Conservation (phyloP, 108 stramenopile species). For the Cyclotella baltica region DNA sequence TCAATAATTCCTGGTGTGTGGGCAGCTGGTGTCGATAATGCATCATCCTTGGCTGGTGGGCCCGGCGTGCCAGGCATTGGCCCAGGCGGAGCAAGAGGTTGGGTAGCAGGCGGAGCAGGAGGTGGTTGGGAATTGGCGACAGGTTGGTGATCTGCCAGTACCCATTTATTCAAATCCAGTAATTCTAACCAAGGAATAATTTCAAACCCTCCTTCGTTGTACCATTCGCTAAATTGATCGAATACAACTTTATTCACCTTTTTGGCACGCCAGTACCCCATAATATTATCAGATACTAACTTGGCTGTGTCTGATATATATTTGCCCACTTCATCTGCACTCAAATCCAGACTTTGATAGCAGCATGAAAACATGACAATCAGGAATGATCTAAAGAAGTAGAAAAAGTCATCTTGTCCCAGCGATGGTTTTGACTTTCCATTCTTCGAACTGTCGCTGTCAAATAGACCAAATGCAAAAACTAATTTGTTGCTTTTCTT, state of each 20-base stretch:
- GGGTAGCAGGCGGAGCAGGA: slow-evolving; percentile 5
- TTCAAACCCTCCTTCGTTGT: slow-evolving; percentile 95
- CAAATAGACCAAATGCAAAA: slow-evolving; percentile 87
- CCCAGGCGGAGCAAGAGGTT: background rate
- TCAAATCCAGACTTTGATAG: slow-evolving; percentile 82
- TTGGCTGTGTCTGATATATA: slow-evolving; percentile 85
- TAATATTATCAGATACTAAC: slow-evolving; percentile 84
- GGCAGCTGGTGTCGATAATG: background rate
- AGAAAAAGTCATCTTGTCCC: slow-evolving; percentile 68
- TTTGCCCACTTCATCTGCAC: slow-evolving; percentile 69
- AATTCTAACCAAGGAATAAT: slow-evolving; percentile 96
- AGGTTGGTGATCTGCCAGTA: slow-evolving; percentile 56
- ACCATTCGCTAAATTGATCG: slow-evolving; percentile 95
- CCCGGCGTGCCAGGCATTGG: slow-evolving; percentile 17
- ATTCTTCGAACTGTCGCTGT: slow-evolving; percentile 52
- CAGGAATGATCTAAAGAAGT: slow-evolving; percentile 84
- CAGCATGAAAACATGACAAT: slow-evolving; percentile 91
- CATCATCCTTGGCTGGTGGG: background rate
- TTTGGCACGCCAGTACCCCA: slow-evolving; percentile 74
- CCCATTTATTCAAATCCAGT: slow-evolving; percentile 95
- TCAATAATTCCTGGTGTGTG: slow-evolving; percentile 9
- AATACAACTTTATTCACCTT: slow-evolving; percentile 81
- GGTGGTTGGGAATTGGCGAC: background rate
- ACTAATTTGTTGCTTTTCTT: slow-evolving; percentile 88
- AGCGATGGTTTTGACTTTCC: slow-evolving; percentile 59